phyloP scores from a whole-genome alignment of 805 yeast species.

The Saccharomycopsis fodiens region DNA sequence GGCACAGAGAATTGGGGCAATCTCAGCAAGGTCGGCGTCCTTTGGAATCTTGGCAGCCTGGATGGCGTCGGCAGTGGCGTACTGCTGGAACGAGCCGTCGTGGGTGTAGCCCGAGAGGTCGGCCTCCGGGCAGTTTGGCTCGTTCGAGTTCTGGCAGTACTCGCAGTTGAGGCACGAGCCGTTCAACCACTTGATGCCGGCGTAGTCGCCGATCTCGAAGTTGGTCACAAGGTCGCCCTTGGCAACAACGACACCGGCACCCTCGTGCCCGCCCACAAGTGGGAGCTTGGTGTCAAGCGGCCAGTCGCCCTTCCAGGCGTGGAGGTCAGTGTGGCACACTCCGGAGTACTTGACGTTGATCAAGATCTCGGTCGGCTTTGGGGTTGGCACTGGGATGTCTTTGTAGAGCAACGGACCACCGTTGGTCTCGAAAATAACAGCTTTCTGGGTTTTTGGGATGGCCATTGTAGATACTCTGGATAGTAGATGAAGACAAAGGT shows the following conservation, averaged over 20 bases:
- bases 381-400: slow-evolving; percentile 50
- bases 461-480: slow-evolving; percentile 21
- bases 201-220: slow-evolving; percentile 52
- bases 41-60: slow-evolving; percentile 78
- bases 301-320: slow-evolving; percentile 68
- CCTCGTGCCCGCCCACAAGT: slow-evolving; percentile 61
- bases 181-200: slow-evolving; percentile 60
- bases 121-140: slow-evolving; percentile 48
- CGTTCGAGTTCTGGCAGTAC: slow-evolving; percentile 43
- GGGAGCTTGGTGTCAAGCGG: slow-evolving; percentile 50
- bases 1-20: slow-evolving; percentile 59
- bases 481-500: background rate
- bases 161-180: slow-evolving; percentile 57
- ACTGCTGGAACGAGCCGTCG: slow-evolving; percentile 79
- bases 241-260: slow-evolving; percentile 59
- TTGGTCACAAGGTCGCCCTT: slow-evolving; percentile 48
- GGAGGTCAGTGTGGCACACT: slow-evolving; percentile 60
- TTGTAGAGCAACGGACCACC: slow-evolving; percentile 42
- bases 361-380: slow-evolving; percentile 49
- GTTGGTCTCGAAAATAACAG: slow-evolving; percentile 42
- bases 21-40: slow-evolving; percentile 63
- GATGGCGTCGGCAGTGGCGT: slow-evolving; percentile 78
- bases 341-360: slow-evolving; percentile 57
- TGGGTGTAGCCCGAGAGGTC: slow-evolving; percentile 50
- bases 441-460: slow-evolving; percentile 45